Evolutionary conservation across 768 basidiomycete genomes (phyloP), one percentile per base, ranked within the genome.

Genomic region (Megacollybia marginata): DNA sequence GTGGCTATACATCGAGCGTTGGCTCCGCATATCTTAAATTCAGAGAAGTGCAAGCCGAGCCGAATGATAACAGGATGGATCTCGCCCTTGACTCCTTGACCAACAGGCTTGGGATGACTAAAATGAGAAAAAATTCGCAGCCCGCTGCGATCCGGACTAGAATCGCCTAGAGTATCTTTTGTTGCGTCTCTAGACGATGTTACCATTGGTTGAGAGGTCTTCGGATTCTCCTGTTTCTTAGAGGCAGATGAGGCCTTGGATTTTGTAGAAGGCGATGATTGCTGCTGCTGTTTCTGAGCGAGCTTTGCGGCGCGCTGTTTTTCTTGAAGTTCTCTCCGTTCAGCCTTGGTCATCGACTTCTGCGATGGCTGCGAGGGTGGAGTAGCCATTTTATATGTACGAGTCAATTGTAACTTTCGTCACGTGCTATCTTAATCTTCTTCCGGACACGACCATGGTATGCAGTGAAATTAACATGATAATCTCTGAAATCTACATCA

Each of bases 1-100:
- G 91, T 92, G 5, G 92, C 92, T 42, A 97, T 94, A 59, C 92
- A 94, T 52, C 96, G 75, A 6, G 96, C 95, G 65, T 99, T 98
- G 12, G 93, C 89, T 8, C 96, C 96, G 45, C 85, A 83, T 55
- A 98, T 87, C 64, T 84, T 85, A 70, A 98, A 97, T 57, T 88
- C 84, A 8, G 90, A 82, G 68, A 97, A 95, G 54, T 93, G 82
- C 31, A 97, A 72, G 9, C 90, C 94, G 9, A 97, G 80, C 47
- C 87, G 76, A 51, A 92, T 71, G 57, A 98, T 83, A 16, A 80
- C 81, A 28, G 94, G 96, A 62, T 98, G 96, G 36, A 98, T 88
- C 59, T 91, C 86, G 35, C 88, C 88, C 62, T 92, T 91, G 48
- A 76, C 71, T 36, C 68, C 63, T 48, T 73, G 73, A 34, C 67